Base-by-base conservation (phyloP, 2,329 filamentous ascomycete genomes). In the Aspergillus sp. region DNA sequence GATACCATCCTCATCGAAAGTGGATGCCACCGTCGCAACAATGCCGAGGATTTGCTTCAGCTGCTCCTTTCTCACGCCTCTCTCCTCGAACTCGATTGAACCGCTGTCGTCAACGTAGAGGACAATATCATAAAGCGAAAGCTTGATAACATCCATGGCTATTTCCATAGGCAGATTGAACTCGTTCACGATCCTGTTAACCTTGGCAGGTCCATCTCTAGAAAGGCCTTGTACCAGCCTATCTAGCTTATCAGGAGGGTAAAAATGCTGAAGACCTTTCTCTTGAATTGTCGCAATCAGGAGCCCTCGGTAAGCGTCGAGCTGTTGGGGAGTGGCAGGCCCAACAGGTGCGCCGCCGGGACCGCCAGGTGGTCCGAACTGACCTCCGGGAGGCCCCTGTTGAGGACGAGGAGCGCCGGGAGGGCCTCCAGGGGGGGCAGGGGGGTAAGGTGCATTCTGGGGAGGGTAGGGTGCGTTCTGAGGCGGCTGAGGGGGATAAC, bases 1-100 rank as follows among this genome's bases (percentile, higher is more conserved):
- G 61, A 90, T 87, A 43, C 87, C 87, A 66, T 90, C 87, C 35
- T 85, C 78, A 62, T 90, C 87, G 66, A 90, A 90, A n/a, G 88
- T 80, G 3, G 85, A 86, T 3, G 86, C 84, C 7, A 86, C 86
- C 57, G 82, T 87, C 19, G 86, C 82, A 52, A 88, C 85, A 51
- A 84, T 82, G 49, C 82, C 79, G 62, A 90, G 72, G 64, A 89
- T 88, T 64, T 88, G 78, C 68, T 82, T 82, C 63, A 90, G 75
- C 64, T 89, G 86, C 62, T 86, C 82, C 74, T 89, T 88, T 59
- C 87, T 84, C 65, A 85, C 81, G 44, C 86, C 87, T 57, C 83
- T 81, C 68, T 89, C 86, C 66, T 88, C 86, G 62, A 89, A 88
- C 56, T 83, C 79, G 80, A 90, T 89, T 19, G 86, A 89, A 44